Evolutionary conservation across 2,329 filamentous ascomycete genomes (phyloP).

Genomic region (Westerdykella sp.): DNA sequence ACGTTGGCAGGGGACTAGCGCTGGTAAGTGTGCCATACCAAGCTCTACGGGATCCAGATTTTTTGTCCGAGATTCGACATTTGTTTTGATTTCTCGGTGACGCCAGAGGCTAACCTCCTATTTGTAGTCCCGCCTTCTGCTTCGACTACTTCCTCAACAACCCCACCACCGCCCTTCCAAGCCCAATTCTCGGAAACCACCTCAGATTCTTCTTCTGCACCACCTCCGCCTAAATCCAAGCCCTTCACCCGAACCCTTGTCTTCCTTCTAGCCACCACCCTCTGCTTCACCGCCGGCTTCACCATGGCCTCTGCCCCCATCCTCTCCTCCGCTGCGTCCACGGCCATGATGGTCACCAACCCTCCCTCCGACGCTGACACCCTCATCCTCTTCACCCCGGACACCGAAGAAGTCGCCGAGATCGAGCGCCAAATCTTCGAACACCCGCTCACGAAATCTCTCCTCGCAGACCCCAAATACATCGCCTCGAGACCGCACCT

Average conservation of each 20-base stretch:
- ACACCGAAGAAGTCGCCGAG: constrained; percentile 47
- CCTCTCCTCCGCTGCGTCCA: constrained; percentile 47
- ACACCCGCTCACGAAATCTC: constrained; percentile 64
- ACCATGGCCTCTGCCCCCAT: constrained; percentile 52
- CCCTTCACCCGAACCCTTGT: constrained; percentile 35
- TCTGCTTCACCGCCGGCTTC: constrained; percentile 51
- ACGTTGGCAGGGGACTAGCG: too few species aligned
- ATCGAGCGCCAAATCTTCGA: constrained; percentile 69
- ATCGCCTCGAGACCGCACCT: constrained; percentile 78
- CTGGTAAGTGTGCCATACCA: too few species aligned
- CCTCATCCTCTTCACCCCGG: constrained; percentile 56
- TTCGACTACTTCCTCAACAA: constrained; percentile 8
- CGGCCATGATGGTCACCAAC: constrained; percentile 45
- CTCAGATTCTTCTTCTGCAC: neutral
- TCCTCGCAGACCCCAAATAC: constrained; percentile 62
- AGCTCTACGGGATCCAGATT: too few species aligned
- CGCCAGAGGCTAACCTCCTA: neutral
- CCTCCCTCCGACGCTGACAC: constrained; percentile 67
- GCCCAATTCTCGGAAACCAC: constrained; percentile 4
- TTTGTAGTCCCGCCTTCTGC: constrained; percentile 4
- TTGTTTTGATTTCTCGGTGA: too few species aligned
- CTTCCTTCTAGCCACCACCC: constrained; percentile 42
- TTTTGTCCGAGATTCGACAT: too few species aligned
- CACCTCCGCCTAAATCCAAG: constrained; percentile 4
- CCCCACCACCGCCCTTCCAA: constrained; percentile 2